Conservation (phyloP, 2,329 filamentous ascomycete genomes). For the Verticillium longisporum region DNA sequence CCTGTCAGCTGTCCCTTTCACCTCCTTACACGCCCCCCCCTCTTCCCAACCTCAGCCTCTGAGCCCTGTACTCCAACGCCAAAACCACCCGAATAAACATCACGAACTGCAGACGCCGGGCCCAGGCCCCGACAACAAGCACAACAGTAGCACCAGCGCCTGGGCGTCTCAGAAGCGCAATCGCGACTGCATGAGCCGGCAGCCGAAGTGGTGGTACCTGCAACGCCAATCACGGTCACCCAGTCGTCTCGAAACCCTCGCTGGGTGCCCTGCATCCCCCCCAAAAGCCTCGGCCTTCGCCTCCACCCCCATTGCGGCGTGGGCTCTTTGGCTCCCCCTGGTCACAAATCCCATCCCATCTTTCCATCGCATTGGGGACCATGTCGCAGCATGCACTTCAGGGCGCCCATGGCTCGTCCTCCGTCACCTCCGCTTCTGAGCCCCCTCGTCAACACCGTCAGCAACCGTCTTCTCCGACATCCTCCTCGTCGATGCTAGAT, state of each 20-base stretch:
- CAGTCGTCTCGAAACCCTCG: constrained; percentile 26
- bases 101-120: neutral
- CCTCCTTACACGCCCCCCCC: neutral
- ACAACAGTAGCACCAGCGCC: constrained; percentile 1
- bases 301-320: constrained; percentile 11
- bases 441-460: constrained; percentile 11
- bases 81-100: neutral
- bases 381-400: constrained; percentile 48
- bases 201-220: constrained; percentile 24
- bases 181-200: neutral
- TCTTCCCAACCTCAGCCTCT: neutral
- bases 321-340: constrained; percentile 10
- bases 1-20: neutral
- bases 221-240: constrained; percentile 41
- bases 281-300: constrained; percentile 1
- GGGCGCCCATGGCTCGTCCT: constrained; percentile 30
- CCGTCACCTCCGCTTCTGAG: constrained; percentile 8
- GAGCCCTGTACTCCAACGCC: neutral
- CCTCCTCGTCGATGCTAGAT: constrained; percentile 19
- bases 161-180: neutral
- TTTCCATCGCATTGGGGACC: constrained; percentile 32
- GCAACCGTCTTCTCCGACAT: constrained; percentile 13
- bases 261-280: neutral
- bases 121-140: neutral
- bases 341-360: constrained; percentile 6